A percentile compares a stretch with the other conserved stretches of the same genome.
Evolutionary conservation across 2,329 filamentous ascomycete genomes (phyloP).

Genomic region (Coniochaeta hoffmannii): DNA sequence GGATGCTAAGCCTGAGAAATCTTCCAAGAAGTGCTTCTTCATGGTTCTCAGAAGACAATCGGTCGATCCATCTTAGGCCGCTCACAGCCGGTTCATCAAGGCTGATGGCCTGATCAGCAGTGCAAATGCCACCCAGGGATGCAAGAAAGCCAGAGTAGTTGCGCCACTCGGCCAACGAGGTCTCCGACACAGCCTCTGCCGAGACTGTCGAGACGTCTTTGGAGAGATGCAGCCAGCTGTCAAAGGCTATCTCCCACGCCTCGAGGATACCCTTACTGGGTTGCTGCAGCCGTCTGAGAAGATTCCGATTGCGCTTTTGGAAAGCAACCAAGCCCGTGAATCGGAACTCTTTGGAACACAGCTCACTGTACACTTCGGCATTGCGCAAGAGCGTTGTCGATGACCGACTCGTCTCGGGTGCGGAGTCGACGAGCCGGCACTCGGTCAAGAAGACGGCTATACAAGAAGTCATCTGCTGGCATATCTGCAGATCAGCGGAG

Average conservation of each 20-base stretch:
- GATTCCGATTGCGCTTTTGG: slow-evolving; percentile 55
- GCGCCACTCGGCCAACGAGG: slow-evolving; percentile 54
- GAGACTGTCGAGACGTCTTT: slow-evolving; percentile 52
- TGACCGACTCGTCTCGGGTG: slow-evolving; percentile 40
- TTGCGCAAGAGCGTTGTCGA: slow-evolving; percentile 51
- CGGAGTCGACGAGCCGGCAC: slow-evolving; percentile 44
- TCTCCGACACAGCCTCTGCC: slow-evolving; percentile 46
- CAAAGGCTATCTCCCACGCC: slow-evolving; percentile 60
- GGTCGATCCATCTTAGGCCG: slow-evolving; percentile 58
- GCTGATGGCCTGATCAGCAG: slow-evolving; percentile 47
- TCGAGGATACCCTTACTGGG: slow-evolving; percentile 60
- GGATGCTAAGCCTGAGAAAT: slow-evolving; percentile 57
- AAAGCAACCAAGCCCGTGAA: slow-evolving; percentile 65
- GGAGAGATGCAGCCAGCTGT: slow-evolving; percentile 56
- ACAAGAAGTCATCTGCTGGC: slow-evolving; percentile 55
- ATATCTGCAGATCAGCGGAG: slow-evolving; percentile 57
- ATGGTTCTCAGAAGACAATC: slow-evolving; percentile 47
- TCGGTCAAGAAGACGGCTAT: slow-evolving; percentile 58
- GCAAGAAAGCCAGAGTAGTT: slow-evolving; percentile 64
- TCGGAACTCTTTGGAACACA: slow-evolving; percentile 55
- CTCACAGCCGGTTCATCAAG: slow-evolving; percentile 51
- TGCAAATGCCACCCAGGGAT: slow-evolving; percentile 59
- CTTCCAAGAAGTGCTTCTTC: slow-evolving; percentile 53
- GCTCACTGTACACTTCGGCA: slow-evolving; percentile 51
- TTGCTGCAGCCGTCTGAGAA: slow-evolving; percentile 52